These are phyloP conservation scores for Lachancea fermentati DNA, from an alignment of 805 yeast genomes.

Conservation along the genomic window DNA sequence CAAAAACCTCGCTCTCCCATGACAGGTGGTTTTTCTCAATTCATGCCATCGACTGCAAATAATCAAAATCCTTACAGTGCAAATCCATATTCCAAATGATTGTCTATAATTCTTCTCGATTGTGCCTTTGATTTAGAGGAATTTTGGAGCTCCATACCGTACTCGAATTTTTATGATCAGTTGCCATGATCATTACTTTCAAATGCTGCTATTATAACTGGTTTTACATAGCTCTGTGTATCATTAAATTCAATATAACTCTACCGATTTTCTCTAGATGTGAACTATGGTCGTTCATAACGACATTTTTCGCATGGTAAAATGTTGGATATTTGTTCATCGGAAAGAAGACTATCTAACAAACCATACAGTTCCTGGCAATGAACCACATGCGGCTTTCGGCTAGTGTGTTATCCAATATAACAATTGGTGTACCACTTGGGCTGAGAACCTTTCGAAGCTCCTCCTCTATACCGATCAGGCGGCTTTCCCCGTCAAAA, in stretches of 20 bases:
- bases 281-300: too few relatives aligned
- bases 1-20: conserved; percentile 14
- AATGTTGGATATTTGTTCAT: neutral
- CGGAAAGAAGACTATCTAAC: neutral
- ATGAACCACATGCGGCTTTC: neutral
- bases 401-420: neutral
- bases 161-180: too few relatives aligned
- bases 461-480: neutral
- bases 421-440: neutral
- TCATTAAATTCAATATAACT: too few relatives aligned
- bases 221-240: neutral
- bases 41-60: conserved; percentile 25
- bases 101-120: neutral
- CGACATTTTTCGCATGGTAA: neutral
- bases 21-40: conserved; percentile 30
- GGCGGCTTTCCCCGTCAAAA: neutral
- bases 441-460: neutral
- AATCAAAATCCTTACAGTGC: conserved; percentile 25
- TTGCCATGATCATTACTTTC: too few relatives aligned
- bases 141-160: too few relatives aligned
- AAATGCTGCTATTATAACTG: neutral
- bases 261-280: too few relatives aligned
- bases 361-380: neutral
- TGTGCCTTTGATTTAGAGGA: too few relatives aligned
- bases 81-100: conserved; percentile 7